A percentile compares a stretch with the other conserved stretches of the same genome.
Conservation (phyloP, 2,329 filamentous ascomycete genomes). For the Pseudogymnoascus sp. region DNA sequence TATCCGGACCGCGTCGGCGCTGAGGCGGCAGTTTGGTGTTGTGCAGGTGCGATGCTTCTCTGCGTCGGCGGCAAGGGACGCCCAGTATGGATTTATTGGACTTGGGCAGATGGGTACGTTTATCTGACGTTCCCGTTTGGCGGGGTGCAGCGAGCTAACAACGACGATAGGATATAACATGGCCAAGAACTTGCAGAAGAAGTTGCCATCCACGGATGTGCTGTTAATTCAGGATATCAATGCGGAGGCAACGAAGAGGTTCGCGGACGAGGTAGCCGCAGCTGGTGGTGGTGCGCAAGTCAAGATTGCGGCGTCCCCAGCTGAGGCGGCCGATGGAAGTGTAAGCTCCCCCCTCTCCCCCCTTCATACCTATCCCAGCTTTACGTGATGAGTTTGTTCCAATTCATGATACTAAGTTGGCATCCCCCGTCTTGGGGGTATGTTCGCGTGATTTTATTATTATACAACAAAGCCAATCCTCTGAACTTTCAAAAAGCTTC, state of each 20-base stretch:
- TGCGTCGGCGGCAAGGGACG: slow-evolving; percentile 36
- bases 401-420: slow-evolving; percentile 70
- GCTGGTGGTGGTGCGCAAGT: slow-evolving; percentile 39
- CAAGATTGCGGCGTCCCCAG: slow-evolving; percentile 48
- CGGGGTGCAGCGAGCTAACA: slow-evolving; percentile 1
- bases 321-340: slow-evolving; percentile 59
- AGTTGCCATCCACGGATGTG: slow-evolving; percentile 56
- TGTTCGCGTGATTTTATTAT: slow-evolving; percentile 54
- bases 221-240: slow-evolving; percentile 63
- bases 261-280: slow-evolving; percentile 45
- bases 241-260: slow-evolving; percentile 45
- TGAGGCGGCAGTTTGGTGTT: neutral
- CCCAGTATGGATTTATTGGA: slow-evolving; percentile 53
- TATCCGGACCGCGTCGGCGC: neutral
- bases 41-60: slow-evolving; percentile 38
- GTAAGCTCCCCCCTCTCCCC: slow-evolving; percentile 41
- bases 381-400: slow-evolving; percentile 47
- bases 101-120: slow-evolving; percentile 54
- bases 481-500: slow-evolving; percentile 40
- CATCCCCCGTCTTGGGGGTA: slow-evolving; percentile 43
- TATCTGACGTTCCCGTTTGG: slow-evolving; percentile 4
- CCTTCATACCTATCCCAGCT: slow-evolving; percentile 16
- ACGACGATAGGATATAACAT: slow-evolving; percentile 57
- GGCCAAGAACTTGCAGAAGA: slow-evolving; percentile 63
- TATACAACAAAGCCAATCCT: slow-evolving; percentile 66